These are phyloP conservation scores for Ziziphus jujuba DNA, from an alignment of 306 rosid species.

Conservation along the genomic window DNA sequence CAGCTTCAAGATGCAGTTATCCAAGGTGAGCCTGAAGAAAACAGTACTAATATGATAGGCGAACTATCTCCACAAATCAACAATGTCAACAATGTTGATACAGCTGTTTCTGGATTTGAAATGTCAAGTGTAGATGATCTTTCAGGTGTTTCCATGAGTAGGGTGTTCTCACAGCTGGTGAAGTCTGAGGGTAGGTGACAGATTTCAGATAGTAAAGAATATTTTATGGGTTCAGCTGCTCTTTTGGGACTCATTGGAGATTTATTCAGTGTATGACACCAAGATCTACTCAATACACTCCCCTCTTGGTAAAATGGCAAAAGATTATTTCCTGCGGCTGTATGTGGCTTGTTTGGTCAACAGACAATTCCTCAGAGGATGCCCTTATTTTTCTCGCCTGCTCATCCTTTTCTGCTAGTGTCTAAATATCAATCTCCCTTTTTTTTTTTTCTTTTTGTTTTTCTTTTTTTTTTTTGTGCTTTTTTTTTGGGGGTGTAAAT, in stretches of 20 bases:
- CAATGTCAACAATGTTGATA: constrained; percentile 43
- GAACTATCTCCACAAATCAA: constrained; percentile 80
- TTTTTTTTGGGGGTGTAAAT: constrained; percentile 10
- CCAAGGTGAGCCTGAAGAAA: constrained; percentile 73
- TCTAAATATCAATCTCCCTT: not conserved
- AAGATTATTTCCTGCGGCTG: not conserved
- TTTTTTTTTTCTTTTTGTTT: not conserved
- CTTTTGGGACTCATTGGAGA: constrained; percentile 2
- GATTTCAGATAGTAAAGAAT: constrained; percentile 10
- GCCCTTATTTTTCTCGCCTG: not conserved
- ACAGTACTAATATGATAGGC: constrained; percentile 81
- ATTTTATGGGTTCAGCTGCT: constrained; percentile 8
- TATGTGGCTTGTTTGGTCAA: constrained; percentile 7
- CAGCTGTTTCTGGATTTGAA: constrained; percentile 48
- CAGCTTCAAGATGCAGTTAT: constrained; percentile 76
- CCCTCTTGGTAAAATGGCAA: constrained; percentile 5
- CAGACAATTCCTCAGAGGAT: constrained; percentile 6
- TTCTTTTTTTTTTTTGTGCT: too few relatives aligned
- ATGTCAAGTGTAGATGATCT: constrained; percentile 58
- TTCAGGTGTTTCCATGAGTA: constrained; percentile 89
- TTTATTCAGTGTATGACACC: not conserved
- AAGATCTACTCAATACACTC: constrained; percentile 10
- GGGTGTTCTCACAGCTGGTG: constrained; percentile 84
- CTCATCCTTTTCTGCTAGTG: not conserved
- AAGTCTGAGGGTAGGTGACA: constrained; percentile 81